Percentiles rank a stretch among this genome's conserved stretches.
phyloP scores from a whole-genome alignment of 2,329 filamentous ascomycete species.

The Pestalotiopsis sp. region DNA sequence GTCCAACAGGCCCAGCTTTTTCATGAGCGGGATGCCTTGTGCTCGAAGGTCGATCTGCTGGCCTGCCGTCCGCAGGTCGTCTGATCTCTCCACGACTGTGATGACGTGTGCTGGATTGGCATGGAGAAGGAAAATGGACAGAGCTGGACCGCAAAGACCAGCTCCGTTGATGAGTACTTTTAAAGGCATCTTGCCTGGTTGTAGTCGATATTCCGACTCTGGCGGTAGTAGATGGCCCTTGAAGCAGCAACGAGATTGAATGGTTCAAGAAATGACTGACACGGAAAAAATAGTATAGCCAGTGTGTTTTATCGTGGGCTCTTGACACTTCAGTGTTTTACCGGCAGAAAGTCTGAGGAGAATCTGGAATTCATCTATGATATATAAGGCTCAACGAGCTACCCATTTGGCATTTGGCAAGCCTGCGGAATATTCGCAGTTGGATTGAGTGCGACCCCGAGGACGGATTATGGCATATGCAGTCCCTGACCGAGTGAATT shows the following conservation, averaged over 20 bases:
- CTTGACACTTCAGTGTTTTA: no score
- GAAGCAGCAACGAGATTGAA: not conserved
- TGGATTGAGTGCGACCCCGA: not conserved
- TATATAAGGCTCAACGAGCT: not conserved
- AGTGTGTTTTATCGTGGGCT: no score
- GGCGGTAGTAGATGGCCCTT: no score
- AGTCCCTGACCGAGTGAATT: not conserved
- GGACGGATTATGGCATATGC: not conserved
- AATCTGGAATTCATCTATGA: not conserved
- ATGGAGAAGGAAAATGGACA: conserved; percentile 2
- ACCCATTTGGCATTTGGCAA: not conserved
- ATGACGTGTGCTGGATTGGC: conserved; percentile 1
- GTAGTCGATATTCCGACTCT: not conserved
- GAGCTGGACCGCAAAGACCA: conserved; percentile 7
- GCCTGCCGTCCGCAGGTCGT: conserved; percentile 36
- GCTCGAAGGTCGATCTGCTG: conserved; percentile 48
- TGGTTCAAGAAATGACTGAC: not conserved
- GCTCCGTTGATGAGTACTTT: conserved; percentile 11
- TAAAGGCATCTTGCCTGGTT: not conserved
- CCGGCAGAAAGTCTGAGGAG: not conserved
- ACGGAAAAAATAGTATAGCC: no score
- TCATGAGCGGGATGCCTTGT: conserved; percentile 38
- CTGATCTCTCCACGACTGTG: conserved; percentile 42
- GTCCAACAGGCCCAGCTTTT: conserved; percentile 36
- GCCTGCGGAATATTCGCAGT: not conserved